phyloP scores from a whole-genome alignment of 2,329 filamentous ascomycete species.

The Graphilbum ipis-grandicollis region DNA sequence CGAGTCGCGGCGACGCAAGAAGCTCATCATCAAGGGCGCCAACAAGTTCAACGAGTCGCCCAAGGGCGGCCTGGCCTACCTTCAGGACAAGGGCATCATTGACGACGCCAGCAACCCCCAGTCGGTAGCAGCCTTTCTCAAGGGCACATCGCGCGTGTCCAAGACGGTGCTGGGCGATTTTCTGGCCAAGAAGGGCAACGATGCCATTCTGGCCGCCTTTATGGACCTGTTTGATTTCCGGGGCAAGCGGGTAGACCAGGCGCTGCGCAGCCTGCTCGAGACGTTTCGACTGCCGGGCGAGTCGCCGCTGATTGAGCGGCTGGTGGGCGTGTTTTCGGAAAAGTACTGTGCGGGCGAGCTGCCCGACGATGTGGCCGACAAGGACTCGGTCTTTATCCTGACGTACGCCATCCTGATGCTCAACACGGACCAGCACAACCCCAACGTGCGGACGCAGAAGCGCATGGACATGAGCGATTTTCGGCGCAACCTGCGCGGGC shows the following conservation, averaged over 20 bases:
- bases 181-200: slow-evolving; percentile 79
- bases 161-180: slow-evolving; percentile 88
- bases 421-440: slow-evolving; percentile 94
- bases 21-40: slow-evolving; percentile 72
- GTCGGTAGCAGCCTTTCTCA: slow-evolving; percentile 74
- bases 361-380: slow-evolving; percentile 61
- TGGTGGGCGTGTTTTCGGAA: slow-evolving; percentile 73
- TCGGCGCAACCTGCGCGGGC: slow-evolving; percentile 72
- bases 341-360: slow-evolving; percentile 59
- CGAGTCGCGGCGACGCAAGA: slow-evolving; percentile 64
- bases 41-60: slow-evolving; percentile 92
- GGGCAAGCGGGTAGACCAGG: slow-evolving; percentile 77
- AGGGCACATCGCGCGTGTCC: slow-evolving; percentile 71
- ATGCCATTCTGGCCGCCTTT: slow-evolving; percentile 68
- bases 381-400: slow-evolving; percentile 76
- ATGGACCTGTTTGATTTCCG: slow-evolving; percentile 77
- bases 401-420: slow-evolving; percentile 96
- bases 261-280: slow-evolving; percentile 69
- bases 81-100: slow-evolving; percentile 76
- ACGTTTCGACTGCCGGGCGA: slow-evolving; percentile 90
- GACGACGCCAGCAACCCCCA: slow-evolving; percentile 53
- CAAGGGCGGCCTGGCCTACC: slow-evolving; percentile 71
- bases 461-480: slow-evolving; percentile 81
- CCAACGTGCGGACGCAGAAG: slow-evolving; percentile 60
- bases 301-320: slow-evolving; percentile 80